phyloP scores from a whole-genome alignment of 2,329 filamentous ascomycete genomes.

The Beauveria pseudobassiana region DNA sequence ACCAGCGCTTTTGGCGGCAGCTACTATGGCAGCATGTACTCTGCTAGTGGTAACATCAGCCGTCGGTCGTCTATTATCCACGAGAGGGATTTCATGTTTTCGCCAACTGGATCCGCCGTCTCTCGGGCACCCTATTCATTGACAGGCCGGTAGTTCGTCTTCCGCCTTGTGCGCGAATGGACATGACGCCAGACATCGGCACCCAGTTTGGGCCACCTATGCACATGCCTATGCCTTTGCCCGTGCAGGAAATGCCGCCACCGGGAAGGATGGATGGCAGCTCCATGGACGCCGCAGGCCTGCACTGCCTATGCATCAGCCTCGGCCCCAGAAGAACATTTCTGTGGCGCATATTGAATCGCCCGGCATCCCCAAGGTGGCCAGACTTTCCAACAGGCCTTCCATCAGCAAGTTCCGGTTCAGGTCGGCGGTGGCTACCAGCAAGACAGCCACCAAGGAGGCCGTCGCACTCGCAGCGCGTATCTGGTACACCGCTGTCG shows the following conservation, averaged over 20 bases:
- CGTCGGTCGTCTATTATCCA: slow-evolving; percentile 72
- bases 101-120: slow-evolving; percentile 71
- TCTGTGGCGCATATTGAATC: slow-evolving; percentile 91
- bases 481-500: slow-evolving; percentile 73
- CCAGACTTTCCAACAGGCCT: slow-evolving; percentile 82
- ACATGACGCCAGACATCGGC: slow-evolving; percentile 13
- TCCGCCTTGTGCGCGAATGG: slow-evolving; percentile 50
- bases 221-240: slow-evolving; percentile 6
- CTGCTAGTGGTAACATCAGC: slow-evolving; percentile 81
- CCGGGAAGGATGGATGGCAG: slow-evolving; percentile 13
- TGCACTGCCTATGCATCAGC: slow-evolving; percentile 71
- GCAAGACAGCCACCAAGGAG: slow-evolving; percentile 58
- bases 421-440: slow-evolving; percentile 54
- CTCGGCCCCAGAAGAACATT: slow-evolving; percentile 87
- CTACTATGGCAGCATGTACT: slow-evolving; percentile 69
- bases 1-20: slow-evolving; percentile 70
- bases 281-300: background rate
- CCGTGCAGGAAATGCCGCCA: background rate
- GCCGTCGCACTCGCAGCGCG: slow-evolving; percentile 62
- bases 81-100: slow-evolving; percentile 65
- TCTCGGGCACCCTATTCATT: slow-evolving; percentile 56
- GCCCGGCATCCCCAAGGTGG: slow-evolving; percentile 52
- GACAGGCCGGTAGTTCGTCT: slow-evolving; percentile 72
- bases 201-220: slow-evolving; percentile 2
- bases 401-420: slow-evolving; percentile 87